Evolutionary conservation across 2,329 filamentous ascomycete species (phyloP), one percentile per base, ranked within the genome.

Genomic region (Botrytis porri): DNA sequence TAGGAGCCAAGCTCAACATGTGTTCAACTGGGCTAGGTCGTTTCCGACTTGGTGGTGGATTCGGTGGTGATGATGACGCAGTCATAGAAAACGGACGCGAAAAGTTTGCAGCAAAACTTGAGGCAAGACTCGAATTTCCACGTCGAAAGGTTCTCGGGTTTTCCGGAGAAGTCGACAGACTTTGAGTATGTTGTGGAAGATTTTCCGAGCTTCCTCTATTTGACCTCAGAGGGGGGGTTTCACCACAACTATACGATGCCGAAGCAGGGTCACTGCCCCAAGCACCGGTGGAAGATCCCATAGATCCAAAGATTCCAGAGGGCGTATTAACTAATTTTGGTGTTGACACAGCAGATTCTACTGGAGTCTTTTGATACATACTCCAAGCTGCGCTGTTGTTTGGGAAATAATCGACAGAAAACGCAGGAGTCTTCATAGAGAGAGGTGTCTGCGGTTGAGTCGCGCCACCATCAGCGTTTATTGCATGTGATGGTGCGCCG

Each of bases 331-430:
- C 81, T n/a, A 85, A 85, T 75, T 86, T 86, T 0, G 88, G 87
- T 1, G 88, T 90, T 4, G 87, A 88, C 29, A 86, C 82, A 20
- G 81, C 86, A 2, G 88, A 90, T 75, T 85, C 86, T 22, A 83
- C 84, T 59, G 86, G 85, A 72, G 86, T 89, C 73, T 84, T 85
- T 69, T 84, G 83, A 75, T 86, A 85, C 37, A 84, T 79, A 45
- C 84, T 85, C 88, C 87, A 89, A 20, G 86, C 81, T 1, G 85
- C 84, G 2, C 84, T 85, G 74, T 90, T 86, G 0, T 85, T 87
- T 1, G 89, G 89, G 74, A 90, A 90, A 77, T 92, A 92, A 73
- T 91, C 88, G 3, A 92, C 82, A 0, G 89, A 91, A 77, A 91
- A 92, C 0, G 89, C 88, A 0, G 90, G 89, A 0, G 88, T 88